Evolutionary conservation across 352 stramenopile species (phyloP), one percentile per base, ranked within the genome.

Genomic region (Pythium aquatile): DNA sequence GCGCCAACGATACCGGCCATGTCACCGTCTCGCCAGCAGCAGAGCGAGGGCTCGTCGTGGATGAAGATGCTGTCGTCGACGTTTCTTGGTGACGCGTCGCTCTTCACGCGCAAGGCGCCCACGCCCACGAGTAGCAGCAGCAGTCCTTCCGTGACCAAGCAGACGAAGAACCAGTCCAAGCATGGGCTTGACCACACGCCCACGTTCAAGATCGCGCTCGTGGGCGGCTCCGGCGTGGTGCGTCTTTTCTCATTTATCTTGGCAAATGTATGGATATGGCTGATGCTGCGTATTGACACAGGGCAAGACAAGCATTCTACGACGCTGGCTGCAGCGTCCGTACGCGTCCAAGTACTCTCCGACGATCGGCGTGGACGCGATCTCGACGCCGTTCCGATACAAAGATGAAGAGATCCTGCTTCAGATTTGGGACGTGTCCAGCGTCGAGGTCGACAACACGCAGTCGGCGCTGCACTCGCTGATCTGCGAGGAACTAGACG

Each of bases 21-120:
- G 33, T 47, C 61, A n/a, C 54, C 54, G 24, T 58, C 54, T 35
- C 53, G 30, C 39, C 52, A 29, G 40, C 52, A 17, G 30, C 47
- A 49, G 33, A 42, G n/a, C 49, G 58, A 53, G 8, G 16, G 61
- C 26, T 47, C 62, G 48, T 72, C 65, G 70, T 93, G 84, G 84
- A 91, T 93, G 82, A 89, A 88, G 62, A 88, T 93, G 77, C 78
- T 93, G 47, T 93, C 84, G 56, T 88, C 80, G 28, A 93, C 84
- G 51, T 90, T 93, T 39, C 72, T 91, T 2, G 84, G 84, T 30
- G 80, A 91, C 53, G 42, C 40, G 5, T 75, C 77, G 8, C 55
- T 87, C 44, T 81, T 88, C 59, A 58, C 74, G 20, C 77, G 75
- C 53, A 73, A 71, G 30, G 44, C 73, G 29, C 63, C 63, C 13